Percentiles rank a stretch among this genome's conserved stretches.
Conservation (phyloP, 768 basidiomycete species). For the Hypholoma sublateritium region DNA sequence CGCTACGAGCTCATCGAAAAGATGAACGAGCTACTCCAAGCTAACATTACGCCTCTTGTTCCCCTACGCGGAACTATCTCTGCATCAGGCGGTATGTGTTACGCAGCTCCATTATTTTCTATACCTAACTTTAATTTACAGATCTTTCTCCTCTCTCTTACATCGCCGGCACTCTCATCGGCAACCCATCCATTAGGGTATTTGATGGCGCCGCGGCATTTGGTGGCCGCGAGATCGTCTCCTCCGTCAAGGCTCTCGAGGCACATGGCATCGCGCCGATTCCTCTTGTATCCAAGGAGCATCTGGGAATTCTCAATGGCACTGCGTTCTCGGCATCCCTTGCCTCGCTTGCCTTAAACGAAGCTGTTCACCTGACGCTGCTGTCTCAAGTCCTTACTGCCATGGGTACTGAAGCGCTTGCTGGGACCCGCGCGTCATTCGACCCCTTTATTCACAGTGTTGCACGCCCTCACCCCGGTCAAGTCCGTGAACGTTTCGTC, state of each 20-base stretch:
- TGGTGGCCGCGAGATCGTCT: constrained; percentile 48
- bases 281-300: constrained; percentile 71
- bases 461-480: constrained; percentile 83
- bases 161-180: constrained; percentile 77
- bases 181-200: constrained; percentile 77
- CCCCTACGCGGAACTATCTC: constrained; percentile 84
- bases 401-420: constrained; percentile 80
- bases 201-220: constrained; percentile 54
- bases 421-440: constrained; percentile 70
- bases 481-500: constrained; percentile 33
- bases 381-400: constrained; percentile 77
- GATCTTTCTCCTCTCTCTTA: constrained; percentile 83
- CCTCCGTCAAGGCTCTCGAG: constrained; percentile 56
- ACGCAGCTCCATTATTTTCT: constrained; percentile 10
- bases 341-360: constrained; percentile 71
- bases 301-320: constrained; percentile 81
- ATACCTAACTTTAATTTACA: constrained; percentile 21
- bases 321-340: constrained; percentile 84
- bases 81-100: constrained; percentile 67
- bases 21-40: constrained; percentile 70
- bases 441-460: constrained; percentile 76
- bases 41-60: constrained; percentile 76
- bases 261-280: constrained; percentile 64
- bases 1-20: constrained; percentile 78
- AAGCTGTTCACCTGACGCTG: constrained; percentile 65